These are phyloP conservation scores for Carex scoparia DNA, from an alignment of 176 grass and related monocot genomes.

Conservation along the genomic window DNA sequence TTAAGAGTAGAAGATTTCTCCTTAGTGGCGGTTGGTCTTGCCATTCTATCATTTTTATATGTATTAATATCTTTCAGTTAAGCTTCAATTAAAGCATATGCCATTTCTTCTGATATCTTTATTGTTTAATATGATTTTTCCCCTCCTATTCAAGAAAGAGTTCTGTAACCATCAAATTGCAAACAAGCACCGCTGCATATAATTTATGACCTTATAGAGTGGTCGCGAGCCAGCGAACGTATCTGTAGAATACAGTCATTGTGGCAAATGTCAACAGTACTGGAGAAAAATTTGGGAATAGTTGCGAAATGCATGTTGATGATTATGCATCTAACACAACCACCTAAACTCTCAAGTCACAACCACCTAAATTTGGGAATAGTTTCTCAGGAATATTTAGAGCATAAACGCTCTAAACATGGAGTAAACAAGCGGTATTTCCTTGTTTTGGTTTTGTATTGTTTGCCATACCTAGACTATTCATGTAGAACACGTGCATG, in stretches of 20 bases:
- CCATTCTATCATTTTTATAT: too few relatives aligned
- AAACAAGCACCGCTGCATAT: neutral
- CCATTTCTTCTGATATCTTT: too few relatives aligned
- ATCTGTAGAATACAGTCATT: neutral
- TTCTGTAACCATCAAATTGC: too few relatives aligned
- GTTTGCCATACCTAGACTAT: neutral
- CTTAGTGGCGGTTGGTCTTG: too few relatives aligned
- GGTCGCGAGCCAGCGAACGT: too few relatives aligned
- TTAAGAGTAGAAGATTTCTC: too few relatives aligned
- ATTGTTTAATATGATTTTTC: too few relatives aligned
- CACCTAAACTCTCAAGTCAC: neutral
- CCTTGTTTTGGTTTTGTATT: neutral
- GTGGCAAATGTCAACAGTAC: neutral
- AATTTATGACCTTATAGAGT: neutral
- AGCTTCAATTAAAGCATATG: too few relatives aligned
- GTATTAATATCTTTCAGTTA: too few relatives aligned
- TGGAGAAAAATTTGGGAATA: neutral
- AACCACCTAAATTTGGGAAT: neutral
- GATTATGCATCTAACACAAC: neutral
- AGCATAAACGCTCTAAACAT: too few relatives aligned
- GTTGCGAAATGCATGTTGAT: neutral
- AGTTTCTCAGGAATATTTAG: neutral
- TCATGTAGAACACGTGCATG: neutral
- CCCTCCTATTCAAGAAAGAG: too few relatives aligned
- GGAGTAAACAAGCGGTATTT: neutral